phyloP scores from a whole-genome alignment of 306 rosid species.

The Quercus rubra region DNA sequence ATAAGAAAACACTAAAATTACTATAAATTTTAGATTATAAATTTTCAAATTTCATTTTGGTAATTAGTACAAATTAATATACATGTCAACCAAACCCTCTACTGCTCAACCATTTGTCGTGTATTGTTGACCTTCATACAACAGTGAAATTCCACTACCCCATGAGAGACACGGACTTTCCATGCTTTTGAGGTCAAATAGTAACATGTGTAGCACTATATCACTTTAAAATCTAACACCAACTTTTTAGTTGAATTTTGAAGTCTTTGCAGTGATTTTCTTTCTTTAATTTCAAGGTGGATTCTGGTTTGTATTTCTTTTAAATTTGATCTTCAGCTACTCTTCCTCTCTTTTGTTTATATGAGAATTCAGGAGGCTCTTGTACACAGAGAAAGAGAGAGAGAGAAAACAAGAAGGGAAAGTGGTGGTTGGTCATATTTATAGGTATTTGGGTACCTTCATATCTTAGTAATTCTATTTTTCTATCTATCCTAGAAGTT shows the following conservation, averaged over 20 bases:
- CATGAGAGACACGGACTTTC: slow-evolving; percentile 40
- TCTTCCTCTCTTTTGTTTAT: background rate
- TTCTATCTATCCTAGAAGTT: slow-evolving; percentile 16
- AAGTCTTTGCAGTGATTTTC: background rate
- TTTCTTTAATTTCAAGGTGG: background rate
- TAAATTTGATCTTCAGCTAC: background rate
- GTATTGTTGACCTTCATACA: slow-evolving; percentile 66
- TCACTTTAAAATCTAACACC: slow-evolving; percentile 13
- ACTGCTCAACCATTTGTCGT: slow-evolving; percentile 43
- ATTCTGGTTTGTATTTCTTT: background rate
- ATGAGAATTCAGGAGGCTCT: background rate
- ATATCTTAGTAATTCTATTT: slow-evolving; percentile 2
- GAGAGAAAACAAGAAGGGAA: slow-evolving; percentile 17
- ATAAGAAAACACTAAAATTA: no score
- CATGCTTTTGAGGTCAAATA: slow-evolving; percentile 46
- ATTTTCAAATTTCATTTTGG: no score
- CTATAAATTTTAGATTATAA: no score
- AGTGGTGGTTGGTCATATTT: slow-evolving; percentile 30
- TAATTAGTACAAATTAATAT: no score
- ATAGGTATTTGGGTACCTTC: slow-evolving; percentile 34
- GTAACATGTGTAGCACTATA: slow-evolving; percentile 22
- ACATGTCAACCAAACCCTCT: background rate
- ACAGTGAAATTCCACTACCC: slow-evolving; percentile 72
- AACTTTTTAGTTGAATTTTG: slow-evolving; percentile 18
- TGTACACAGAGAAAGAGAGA: background rate